phyloP scores from a whole-genome alignment of 805 yeast genomes.

The Wickerhamomyces kurtzmanii region DNA sequence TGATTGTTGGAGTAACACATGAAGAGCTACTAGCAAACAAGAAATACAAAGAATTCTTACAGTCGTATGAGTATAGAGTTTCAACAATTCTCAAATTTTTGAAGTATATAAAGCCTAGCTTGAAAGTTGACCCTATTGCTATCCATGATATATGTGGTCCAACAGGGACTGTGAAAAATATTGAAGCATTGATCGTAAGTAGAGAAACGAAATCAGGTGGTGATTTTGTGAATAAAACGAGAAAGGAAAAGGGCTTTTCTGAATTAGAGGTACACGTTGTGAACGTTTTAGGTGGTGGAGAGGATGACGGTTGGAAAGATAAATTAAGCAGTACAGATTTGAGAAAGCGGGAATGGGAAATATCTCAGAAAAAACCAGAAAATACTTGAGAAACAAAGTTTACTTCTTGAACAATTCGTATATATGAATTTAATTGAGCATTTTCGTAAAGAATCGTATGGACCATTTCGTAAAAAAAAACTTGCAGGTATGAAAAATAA shows the following conservation, averaged over 20 bases:
- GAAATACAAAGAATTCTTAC: constrained; percentile 56
- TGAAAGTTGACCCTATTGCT: constrained; percentile 42
- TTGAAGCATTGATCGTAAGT: constrained; percentile 76
- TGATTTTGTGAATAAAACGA: constrained; percentile 51
- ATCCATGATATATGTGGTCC: constrained; percentile 92
- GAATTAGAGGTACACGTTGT: constrained; percentile 42
- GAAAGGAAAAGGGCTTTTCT: constrained; percentile 47
- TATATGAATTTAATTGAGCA: too few relatives aligned
- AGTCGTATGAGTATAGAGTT: constrained; percentile 45
- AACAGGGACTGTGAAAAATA: constrained; percentile 63
- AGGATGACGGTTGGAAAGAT: constrained; percentile 46
- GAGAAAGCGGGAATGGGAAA: constrained; percentile 28
- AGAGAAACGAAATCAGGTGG: constrained; percentile 77
- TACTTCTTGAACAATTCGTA: too few relatives aligned
- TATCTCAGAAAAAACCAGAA: background rate
- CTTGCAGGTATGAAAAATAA: background rate
- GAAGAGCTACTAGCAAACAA: constrained; percentile 64
- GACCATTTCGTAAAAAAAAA: too few relatives aligned
- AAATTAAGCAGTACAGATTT: constrained; percentile 83
- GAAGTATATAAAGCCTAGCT: constrained; percentile 30
- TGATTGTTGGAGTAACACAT: constrained; percentile 84
- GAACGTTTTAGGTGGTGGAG: constrained; percentile 58
- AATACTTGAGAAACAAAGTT: too few relatives aligned
- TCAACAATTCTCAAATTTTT: constrained; percentile 40
- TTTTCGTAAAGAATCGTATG: too few relatives aligned